Evolutionary conservation across 2,329 filamentous ascomycete species (phyloP), one percentile per base, ranked within the genome.

Genomic region (Dactylella cylindrospora): DNA sequence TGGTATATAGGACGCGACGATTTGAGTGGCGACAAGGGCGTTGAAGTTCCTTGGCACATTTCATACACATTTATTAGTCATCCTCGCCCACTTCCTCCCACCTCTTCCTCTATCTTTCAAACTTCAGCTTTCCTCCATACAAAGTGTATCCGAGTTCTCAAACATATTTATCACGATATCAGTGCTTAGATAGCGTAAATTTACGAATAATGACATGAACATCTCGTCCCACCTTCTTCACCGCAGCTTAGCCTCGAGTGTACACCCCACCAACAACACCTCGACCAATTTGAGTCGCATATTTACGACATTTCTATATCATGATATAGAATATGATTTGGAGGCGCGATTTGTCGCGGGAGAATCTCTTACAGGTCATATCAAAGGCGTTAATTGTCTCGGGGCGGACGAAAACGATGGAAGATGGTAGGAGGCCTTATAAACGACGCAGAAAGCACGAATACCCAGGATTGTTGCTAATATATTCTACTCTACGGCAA

Each of bases 151-250:
- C n/a, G n/a, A n/a, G n/a, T n/a, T n/a, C n/a, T n/a, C n/a, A n/a
- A n/a, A n/a, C n/a, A n/a, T n/a, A n/a, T n/a, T n/a, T n/a, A n/a
- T n/a, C n/a, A n/a, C n/a, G n/a, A n/a, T n/a, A n/a, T n/a, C n/a
- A n/a, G n/a, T n/a, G n/a, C n/a, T n/a, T n/a, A n/a, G n/a, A n/a
- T n/a, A n/a, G n/a, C n/a, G n/a, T n/a, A n/a, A n/a, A n/a, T n/a
- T n/a, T 15, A 49, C 20, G 43, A 61, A 49, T n/a, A n/a, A 61
- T 61, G 55, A 38, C 47, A 62, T 62, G 57, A 62, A 38, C 49
- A 62, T 54, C 38, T 54, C 57, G 36, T 29, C 49, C 5, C 22
- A 38, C 31, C 36, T 62, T 15, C 25, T 62, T 25, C 49, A 62
- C 8, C 57, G 57, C 23, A 47, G 57, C 38, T 33, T 62, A 23